phyloP scores from a whole-genome alignment of 75 land plant species.

The Selaginella tamariscina region DNA sequence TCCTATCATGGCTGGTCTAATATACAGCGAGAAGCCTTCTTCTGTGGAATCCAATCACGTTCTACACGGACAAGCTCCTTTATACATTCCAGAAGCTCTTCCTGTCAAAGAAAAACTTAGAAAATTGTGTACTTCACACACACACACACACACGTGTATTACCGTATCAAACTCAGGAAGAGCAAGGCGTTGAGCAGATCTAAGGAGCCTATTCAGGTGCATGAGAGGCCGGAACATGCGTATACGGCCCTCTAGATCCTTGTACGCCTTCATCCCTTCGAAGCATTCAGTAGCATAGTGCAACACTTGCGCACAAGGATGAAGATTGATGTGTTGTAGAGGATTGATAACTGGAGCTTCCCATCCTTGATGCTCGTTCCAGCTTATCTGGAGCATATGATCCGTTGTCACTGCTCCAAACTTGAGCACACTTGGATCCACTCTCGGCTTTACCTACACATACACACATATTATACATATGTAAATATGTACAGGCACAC shows the following conservation, averaged over 20 bases:
- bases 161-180: conserved; percentile 29
- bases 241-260: conserved; percentile 23
- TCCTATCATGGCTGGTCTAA: conserved; percentile 22
- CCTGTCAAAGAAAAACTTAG: conserved; percentile 4
- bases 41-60: conserved; percentile 25
- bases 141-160: not conserved
- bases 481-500: not conserved
- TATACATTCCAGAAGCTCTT: conserved; percentile 24
- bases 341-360: conserved; percentile 1
- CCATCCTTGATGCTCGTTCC: conserved; percentile 28
- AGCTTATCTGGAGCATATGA: conserved; percentile 24
- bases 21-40: conserved; percentile 28
- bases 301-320: conserved; percentile 16
- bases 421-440: conserved; percentile 18
- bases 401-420: conserved; percentile 27
- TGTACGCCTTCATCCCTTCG: conserved; percentile 29
- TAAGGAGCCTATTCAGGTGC: conserved; percentile 21
- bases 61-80: conserved; percentile 28
- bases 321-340: not conserved
- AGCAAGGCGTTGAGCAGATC: conserved; percentile 25
- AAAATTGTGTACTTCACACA: not conserved
- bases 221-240: conserved; percentile 24
- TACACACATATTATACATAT: not conserved
- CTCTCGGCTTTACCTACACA: conserved; percentile 15
- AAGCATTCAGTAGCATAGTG: conserved; percentile 28